Evolutionary conservation across 179 eudicot genomes (phyloP), one percentile per base, ranked within the genome.

Genomic region (Amaranthus tricolor): DNA sequence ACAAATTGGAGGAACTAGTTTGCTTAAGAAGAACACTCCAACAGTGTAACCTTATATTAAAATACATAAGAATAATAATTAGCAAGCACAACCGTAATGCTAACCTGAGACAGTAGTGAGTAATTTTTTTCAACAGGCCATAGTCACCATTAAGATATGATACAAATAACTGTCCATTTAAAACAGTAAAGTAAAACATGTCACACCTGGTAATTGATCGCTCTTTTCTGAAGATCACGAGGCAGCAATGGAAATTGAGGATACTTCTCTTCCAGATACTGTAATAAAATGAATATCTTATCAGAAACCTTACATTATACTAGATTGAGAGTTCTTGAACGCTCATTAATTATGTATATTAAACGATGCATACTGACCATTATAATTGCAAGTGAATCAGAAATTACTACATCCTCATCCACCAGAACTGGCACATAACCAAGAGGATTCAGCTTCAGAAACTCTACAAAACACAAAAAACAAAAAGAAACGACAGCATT

Each of bases 241-340:
- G 99, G 97, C 79, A 95, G 78, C 88, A 92, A 74, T 11, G 89
- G 89, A 66, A 76, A 84, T 81, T 92, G 93, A 76, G 97, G 97
- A 82, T 86, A 95, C 87, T 87, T 95, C 77, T 93, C 97, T 76
- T 92, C 99, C 73, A 95, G 79, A 84, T 92, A 93, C 99, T 95
- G 83, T 6, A 77, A 16, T 15, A 70, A 48, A 61, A 80, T 9
- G 55, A 64, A 21, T 52, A 68, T 40, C 43, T 48, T 48, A 6
- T 64, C 55, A 59, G 51, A 53, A 50, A 49, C 43, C 48, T 57
- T 66, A 48, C 24, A 17, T 57, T n/a, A 50, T 62, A 47, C 47
- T 59, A 17, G 0, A 52, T 20, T 16, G 19, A 69, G 50, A 58
- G 17, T 20, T 55, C 7, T 17, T 52, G 24, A 59, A 65, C 1